These are phyloP conservation scores for Suhomyces sp. DNA, from an alignment of 805 yeast genomes.

Conservation along the genomic window DNA sequence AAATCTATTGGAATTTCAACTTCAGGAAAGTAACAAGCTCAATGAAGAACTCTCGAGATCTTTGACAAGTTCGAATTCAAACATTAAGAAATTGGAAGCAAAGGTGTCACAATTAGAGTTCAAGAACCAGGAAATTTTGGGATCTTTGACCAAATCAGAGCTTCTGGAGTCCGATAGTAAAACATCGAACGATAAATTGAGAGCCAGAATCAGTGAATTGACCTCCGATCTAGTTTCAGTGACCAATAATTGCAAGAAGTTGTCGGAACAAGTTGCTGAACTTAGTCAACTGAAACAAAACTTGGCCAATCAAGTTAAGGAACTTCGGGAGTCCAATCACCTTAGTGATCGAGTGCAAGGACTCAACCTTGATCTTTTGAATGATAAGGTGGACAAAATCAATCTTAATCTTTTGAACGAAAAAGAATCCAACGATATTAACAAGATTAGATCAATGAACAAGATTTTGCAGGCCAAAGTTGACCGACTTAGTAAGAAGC, in stretches of 20 bases:
- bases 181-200: conserved; percentile 29
- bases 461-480: conserved; percentile 7
- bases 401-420: conserved; percentile 4
- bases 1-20: conserved; percentile 30
- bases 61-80: conserved; percentile 16
- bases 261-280: conserved; percentile 26
- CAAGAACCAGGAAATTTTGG: conserved; percentile 26
- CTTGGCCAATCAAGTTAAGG: background rate
- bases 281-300: conserved; percentile 7
- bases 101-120: conserved; percentile 16
- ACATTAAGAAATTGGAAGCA: conserved; percentile 17
- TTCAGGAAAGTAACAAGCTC: conserved; percentile 28
- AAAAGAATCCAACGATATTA: conserved; percentile 14
- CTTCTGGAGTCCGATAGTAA: background rate
- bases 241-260: conserved; percentile 27
- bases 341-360: conserved; percentile 6
- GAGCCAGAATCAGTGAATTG: conserved; percentile 23
- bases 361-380: conserved; percentile 8
- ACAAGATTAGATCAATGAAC: conserved; percentile 7
- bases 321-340: background rate
- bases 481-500: conserved; percentile 22
- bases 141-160: conserved; percentile 5
- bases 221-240: conserved; percentile 29
- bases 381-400: conserved; percentile 8
- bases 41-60: conserved; percentile 21